phyloP scores from a whole-genome alignment of 179 eudicot species.

The Beta corolliflora region DNA sequence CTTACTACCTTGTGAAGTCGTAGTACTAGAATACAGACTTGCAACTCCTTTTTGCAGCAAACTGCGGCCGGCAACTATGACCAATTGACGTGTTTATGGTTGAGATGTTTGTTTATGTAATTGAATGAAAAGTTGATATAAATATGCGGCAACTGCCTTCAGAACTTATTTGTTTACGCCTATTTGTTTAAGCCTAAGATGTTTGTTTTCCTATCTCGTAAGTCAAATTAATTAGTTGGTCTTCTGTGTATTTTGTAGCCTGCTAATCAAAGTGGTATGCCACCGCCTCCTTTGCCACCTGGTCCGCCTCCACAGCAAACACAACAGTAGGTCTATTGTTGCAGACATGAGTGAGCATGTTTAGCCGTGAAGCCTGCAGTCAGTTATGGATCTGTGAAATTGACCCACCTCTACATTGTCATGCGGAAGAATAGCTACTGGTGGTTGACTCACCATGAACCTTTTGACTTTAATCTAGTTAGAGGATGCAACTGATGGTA shows the following conservation, averaged over 20 bases:
- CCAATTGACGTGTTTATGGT: neutral
- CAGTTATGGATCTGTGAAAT: neutral
- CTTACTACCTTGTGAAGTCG: neutral
- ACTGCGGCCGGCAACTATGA: neutral
- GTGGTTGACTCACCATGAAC: neutral
- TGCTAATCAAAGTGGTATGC: conserved; percentile 68
- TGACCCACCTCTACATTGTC: neutral
- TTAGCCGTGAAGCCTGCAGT: conserved; percentile 4
- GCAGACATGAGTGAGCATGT: neutral
- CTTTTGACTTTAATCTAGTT: neutral
- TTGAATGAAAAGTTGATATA: neutral
- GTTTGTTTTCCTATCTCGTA: neutral
- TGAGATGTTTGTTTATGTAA: neutral
- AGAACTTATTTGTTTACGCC: neutral
- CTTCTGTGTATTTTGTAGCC: conserved; percentile 39
- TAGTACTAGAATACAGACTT: neutral
- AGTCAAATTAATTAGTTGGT: neutral
- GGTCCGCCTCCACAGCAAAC: conserved; percentile 55
- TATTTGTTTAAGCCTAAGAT: neutral
- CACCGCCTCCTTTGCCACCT: conserved; percentile 54
- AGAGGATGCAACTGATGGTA: conserved; percentile 2
- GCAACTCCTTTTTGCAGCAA: neutral
- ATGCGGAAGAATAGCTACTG: neutral
- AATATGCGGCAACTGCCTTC: neutral
- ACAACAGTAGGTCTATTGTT: conserved; percentile 24